Conservation (phyloP, 805 yeast species). For the Lipomyces starkeyi region DNA sequence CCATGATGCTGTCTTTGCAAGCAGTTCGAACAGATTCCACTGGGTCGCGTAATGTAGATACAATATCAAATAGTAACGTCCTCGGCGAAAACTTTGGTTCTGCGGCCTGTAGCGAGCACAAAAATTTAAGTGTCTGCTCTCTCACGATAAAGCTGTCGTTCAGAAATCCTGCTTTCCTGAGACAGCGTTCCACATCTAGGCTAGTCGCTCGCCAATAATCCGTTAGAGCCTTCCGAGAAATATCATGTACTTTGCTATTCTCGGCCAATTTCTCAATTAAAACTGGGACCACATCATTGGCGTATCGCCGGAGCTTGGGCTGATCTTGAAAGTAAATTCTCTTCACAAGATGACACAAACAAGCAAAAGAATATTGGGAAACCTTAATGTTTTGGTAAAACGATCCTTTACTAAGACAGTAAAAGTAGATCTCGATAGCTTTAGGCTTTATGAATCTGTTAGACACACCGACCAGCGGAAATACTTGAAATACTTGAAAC, state of each 20-base stretch:
- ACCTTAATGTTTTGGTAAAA: constrained; percentile 18
- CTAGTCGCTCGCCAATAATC: constrained; percentile 51
- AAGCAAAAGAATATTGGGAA: constrained; percentile 47
- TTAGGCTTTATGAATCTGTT: constrained; percentile 16
- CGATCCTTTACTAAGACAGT: constrained; percentile 23
- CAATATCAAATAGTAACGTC: constrained; percentile 46
- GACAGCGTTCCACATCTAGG: constrained; percentile 43
- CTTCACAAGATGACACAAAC: constrained; percentile 54
- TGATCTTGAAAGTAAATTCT: constrained; percentile 52
- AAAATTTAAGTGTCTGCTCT: constrained; percentile 39
- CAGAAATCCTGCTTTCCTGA: constrained; percentile 45
- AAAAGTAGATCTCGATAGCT: constrained; percentile 29
- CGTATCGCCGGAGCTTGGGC: constrained; percentile 44
- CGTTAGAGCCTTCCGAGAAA: constrained; percentile 44
- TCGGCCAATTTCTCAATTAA: constrained; percentile 47
- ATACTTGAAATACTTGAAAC: background rate
- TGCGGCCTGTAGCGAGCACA: constrained; percentile 41
- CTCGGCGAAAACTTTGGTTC: constrained; percentile 43
- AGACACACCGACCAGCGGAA: background rate
- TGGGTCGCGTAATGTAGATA: constrained; percentile 42
- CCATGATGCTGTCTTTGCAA: constrained; percentile 45
- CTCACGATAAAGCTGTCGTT: constrained; percentile 40
- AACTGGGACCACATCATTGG: constrained; percentile 45
- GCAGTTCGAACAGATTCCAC: constrained; percentile 39
- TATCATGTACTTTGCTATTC: constrained; percentile 40